Evolutionary conservation across 768 basidiomycete genomes (phyloP).

Genomic region (Russula olivacea): DNA sequence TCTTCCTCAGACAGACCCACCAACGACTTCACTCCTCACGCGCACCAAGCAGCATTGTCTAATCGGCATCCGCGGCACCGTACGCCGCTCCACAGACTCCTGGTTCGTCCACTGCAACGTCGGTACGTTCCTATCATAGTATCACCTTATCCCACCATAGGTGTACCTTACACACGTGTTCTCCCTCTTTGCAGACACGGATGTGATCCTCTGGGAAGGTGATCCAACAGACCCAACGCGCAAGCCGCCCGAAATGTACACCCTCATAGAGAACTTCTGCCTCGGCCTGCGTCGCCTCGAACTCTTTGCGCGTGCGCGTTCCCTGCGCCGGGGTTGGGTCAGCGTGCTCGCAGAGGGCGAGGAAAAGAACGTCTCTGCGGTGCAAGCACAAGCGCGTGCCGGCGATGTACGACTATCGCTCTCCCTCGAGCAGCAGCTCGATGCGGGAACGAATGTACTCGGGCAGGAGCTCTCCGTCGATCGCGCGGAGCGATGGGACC

Average conservation of each 20-base stretch:
- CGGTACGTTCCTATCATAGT: constrained; percentile 44
- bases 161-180: background rate
- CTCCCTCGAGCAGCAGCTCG: constrained; percentile 31
- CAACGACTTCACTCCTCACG: constrained; percentile 79
- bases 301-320: constrained; percentile 67
- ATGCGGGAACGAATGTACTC: constrained; percentile 32
- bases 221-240: constrained; percentile 74
- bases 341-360: constrained; percentile 69
- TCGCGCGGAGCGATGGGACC: constrained; percentile 48
- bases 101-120: constrained; percentile 99
- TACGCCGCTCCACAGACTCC: constrained; percentile 87
- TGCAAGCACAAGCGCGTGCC: constrained; percentile 24
- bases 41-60: constrained; percentile 94
- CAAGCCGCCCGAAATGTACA: constrained; percentile 94
- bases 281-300: constrained; percentile 89
- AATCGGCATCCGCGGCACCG: constrained; percentile 96
- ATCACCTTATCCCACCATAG: background rate
- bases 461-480: constrained; percentile 25
- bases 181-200: constrained; percentile 59
- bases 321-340: constrained; percentile 86
- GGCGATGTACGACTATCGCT: constrained; percentile 22
- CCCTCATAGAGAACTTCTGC: constrained; percentile 96
- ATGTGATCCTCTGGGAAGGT: constrained; percentile 96
- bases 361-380: constrained; percentile 44
- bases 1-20: constrained; percentile 62